A percentile compares a stretch with the other conserved stretches of the same genome.
Conservation (phyloP, 345 rosid species). For the Syzygium aqueum region DNA sequence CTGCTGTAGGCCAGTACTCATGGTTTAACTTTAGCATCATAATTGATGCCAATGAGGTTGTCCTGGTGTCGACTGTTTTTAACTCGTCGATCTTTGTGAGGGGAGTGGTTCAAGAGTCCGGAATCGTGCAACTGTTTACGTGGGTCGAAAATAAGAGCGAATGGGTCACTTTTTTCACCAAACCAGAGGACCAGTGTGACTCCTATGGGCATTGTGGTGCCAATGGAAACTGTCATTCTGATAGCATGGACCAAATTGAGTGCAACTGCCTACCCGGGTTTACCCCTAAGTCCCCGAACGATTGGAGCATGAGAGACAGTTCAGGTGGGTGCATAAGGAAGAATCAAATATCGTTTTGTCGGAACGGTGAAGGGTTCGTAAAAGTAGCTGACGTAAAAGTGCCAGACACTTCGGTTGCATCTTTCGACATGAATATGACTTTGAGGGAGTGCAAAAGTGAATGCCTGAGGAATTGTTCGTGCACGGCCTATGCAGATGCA, state of each 20-base stretch:
- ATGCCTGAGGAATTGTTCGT: conserved; percentile 1
- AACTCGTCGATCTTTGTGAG: not conserved
- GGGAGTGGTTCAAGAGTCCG: not conserved
- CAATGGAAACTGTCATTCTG: not conserved
- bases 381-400: conserved; percentile 3
- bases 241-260: not conserved
- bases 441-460: not conserved
- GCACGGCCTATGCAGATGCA: not conserved
- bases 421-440: not conserved
- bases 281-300: conserved; percentile 3
- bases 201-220: conserved; percentile 1
- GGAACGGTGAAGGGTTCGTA: conserved; percentile 6
- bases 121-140: not conserved
- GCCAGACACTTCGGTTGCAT: conserved; percentile 3
- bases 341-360: not conserved
- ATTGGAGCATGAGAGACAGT: conserved; percentile 13
- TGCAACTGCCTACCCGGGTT: conserved; percentile 22
- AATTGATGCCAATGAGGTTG: not conserved
- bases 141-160: not conserved
- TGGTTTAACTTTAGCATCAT: not conserved
- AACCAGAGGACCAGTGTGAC: conserved; percentile 1
- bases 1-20: not conserved
- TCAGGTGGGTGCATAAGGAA: conserved; percentile 24
- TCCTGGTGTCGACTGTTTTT: not conserved
- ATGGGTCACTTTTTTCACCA: not conserved